A percentile compares a stretch with the other conserved stretches of the same genome.
phyloP scores from a whole-genome alignment of 2,329 filamentous ascomycete species.

The Alternaria ethzedia region DNA sequence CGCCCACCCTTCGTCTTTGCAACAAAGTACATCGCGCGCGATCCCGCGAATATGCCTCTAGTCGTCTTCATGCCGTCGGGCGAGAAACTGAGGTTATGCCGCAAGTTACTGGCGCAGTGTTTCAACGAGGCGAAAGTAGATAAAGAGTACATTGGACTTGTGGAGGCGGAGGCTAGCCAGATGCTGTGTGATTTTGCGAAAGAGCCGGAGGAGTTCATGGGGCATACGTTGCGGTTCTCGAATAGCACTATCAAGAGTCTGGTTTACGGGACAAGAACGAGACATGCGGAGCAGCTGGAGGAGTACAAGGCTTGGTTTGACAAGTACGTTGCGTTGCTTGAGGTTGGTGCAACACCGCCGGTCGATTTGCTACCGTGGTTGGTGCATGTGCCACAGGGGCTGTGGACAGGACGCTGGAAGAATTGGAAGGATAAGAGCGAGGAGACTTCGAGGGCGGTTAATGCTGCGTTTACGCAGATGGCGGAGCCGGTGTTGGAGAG shows the following conservation, averaged over 20 bases:
- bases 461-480: constrained; percentile 7
- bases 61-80: constrained; percentile 55
- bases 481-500: neutral
- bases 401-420: constrained; percentile 12
- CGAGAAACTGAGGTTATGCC: constrained; percentile 53
- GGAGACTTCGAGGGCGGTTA: constrained; percentile 4
- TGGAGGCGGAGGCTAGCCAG: constrained; percentile 58
- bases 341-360: constrained; percentile 55
- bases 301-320: constrained; percentile 42
- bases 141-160: constrained; percentile 50
- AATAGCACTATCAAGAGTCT: constrained; percentile 55
- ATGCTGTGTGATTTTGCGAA: constrained; percentile 55
- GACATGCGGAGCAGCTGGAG: neutral
- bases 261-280: neutral
- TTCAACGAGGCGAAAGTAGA: constrained; percentile 56
- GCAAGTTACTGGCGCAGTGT: constrained; percentile 55
- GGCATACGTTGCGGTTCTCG: constrained; percentile 56
- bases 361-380: constrained; percentile 46
- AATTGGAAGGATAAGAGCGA: constrained; percentile 11
- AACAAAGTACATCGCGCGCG: constrained; percentile 49
- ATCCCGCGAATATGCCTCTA: constrained; percentile 53
- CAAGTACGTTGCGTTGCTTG: constrained; percentile 50
- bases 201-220: constrained; percentile 53
- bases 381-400: constrained; percentile 46
- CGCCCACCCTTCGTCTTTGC: constrained; percentile 2